phyloP scores from a whole-genome alignment of 371 early-diverging fungal species.

The Saksenaea vasiformis region DNA sequence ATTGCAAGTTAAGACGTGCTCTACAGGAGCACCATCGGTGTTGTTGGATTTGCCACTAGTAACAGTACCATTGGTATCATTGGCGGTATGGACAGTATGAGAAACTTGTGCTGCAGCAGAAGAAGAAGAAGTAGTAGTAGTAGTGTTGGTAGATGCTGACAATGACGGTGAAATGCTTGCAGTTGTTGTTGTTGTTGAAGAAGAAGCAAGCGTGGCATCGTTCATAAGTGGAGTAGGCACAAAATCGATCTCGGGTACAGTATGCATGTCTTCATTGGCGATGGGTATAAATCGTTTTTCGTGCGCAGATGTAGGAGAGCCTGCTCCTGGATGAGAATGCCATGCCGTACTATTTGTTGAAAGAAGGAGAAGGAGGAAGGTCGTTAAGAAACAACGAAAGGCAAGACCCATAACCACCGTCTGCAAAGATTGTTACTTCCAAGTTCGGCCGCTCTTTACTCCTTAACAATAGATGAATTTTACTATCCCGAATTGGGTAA shows the following conservation, averaged over 20 bases:
- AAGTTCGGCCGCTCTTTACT: too few relatives aligned
- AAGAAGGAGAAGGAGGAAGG: not conserved
- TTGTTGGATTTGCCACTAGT: slow-evolving; percentile 13
- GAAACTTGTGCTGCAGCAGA: not conserved
- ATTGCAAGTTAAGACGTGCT: slow-evolving; percentile 27
- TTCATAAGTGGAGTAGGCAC: not conserved
- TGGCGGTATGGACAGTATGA: not conserved
- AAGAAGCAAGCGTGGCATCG: not conserved
- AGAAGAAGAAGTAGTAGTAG: not conserved
- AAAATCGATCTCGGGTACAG: not conserved
- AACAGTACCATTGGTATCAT: not conserved
- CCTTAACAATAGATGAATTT: too few relatives aligned
- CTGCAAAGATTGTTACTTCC: too few relatives aligned
- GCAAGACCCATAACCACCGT: not conserved
- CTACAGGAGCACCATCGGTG: slow-evolving; percentile 28
- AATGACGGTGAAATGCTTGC: not conserved
- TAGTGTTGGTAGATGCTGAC: not conserved
- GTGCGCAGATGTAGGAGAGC: not conserved
- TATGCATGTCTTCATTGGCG: slow-evolving; percentile 1
- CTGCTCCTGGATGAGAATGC: not conserved
- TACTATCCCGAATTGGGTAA: too few relatives aligned
- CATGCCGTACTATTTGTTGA: not conserved
- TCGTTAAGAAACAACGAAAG: not conserved
- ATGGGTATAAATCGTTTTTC: slow-evolving; percentile 1
- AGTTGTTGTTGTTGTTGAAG: not conserved